Evolutionary conservation across 2,329 filamentous ascomycete species (phyloP).

Genomic region (Daldinia eschscholtzii): DNA sequence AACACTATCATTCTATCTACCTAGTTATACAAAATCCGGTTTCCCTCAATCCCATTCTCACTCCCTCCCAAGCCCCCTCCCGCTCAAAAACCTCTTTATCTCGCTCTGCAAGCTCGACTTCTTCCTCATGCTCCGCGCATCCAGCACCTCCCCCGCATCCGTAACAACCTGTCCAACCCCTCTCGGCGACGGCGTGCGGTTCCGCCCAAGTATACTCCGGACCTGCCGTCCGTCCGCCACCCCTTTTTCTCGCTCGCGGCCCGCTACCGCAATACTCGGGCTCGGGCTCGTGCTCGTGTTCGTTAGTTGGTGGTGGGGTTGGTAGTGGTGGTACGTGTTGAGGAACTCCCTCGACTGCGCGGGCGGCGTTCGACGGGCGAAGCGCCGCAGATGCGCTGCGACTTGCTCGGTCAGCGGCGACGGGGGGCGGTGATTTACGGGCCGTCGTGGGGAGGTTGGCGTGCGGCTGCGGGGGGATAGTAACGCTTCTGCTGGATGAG

Average conservation of each 20-base stretch:
- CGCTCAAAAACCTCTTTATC: constrained; percentile 37
- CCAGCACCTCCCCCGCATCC: constrained; percentile 27
- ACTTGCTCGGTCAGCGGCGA: constrained; percentile 41
- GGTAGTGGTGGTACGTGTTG: constrained; percentile 38
- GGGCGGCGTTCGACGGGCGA: constrained; percentile 43
- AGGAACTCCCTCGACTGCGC: constrained; percentile 47
- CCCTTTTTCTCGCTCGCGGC: constrained; percentile 18
- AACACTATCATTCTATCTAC: neutral
- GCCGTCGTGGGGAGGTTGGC: constrained; percentile 21
- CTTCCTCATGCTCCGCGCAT: constrained; percentile 31
- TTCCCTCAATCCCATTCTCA: neutral
- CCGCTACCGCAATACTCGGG: constrained; percentile 37
- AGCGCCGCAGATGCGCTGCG: constrained; percentile 38
- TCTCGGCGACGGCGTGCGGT: constrained; percentile 25
- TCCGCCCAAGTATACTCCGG: constrained; percentile 23
- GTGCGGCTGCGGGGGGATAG: constrained; percentile 19
- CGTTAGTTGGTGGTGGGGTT: neutral
- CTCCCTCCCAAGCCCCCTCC: constrained; percentile 13
- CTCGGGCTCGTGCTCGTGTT: neutral
- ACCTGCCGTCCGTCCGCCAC: constrained; percentile 18
- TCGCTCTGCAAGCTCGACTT: constrained; percentile 38
- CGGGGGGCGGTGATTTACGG: constrained; percentile 24
- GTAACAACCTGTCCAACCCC: constrained; percentile 12
- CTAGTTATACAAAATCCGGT: neutral
- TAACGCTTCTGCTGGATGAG: constrained; percentile 9